These are phyloP conservation scores for Leptomonas pyrrhocoris DNA, from an alignment of 208 protist genomes.

Conservation along the genomic window DNA sequence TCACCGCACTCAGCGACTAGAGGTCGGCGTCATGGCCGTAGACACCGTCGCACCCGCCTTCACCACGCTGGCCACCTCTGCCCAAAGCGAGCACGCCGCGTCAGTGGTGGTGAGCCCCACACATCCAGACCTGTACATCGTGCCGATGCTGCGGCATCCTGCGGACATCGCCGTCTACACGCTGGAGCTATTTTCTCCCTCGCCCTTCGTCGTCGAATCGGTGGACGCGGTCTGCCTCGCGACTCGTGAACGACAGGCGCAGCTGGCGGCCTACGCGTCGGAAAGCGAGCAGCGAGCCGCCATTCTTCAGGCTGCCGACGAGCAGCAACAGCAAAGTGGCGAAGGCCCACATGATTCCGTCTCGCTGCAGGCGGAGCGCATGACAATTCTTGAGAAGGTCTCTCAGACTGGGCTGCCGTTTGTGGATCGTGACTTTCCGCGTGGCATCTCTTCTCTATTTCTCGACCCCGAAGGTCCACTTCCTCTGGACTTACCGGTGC, in stretches of 20 bases:
- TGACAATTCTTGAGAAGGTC: conserved; percentile 46
- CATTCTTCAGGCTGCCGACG: background rate
- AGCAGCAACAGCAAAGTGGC: background rate
- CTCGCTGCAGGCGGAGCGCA: conserved; percentile 36
- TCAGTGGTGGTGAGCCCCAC: conserved; percentile 32
- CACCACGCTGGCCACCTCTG: conserved; percentile 40
- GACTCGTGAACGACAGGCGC: conserved; percentile 46
- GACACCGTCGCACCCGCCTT: conserved; percentile 46
- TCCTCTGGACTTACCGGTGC: conserved; percentile 50
- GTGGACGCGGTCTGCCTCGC: conserved; percentile 35
- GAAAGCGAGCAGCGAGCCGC: conserved; percentile 32
- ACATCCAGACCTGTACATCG: conserved; percentile 45
- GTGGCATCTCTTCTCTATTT: conserved; percentile 77
- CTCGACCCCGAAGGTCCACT: conserved; percentile 55
- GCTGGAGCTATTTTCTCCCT: conserved; percentile 68
- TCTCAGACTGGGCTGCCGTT: conserved; percentile 51
- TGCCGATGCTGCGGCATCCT: conserved; percentile 66
- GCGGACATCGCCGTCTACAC: conserved; percentile 59
- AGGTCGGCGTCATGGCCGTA: conserved; percentile 56
- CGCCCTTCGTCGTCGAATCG: conserved; percentile 50
- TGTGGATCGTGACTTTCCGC: conserved; percentile 83
- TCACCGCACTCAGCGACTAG: conserved; percentile 38
- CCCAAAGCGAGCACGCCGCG: conserved; percentile 27
- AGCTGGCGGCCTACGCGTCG: conserved; percentile 21
- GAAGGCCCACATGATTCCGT: background rate